Conservation (phyloP, 1,284 basidiomycete genomes). For the Ganoderma lucidum region DNA sequence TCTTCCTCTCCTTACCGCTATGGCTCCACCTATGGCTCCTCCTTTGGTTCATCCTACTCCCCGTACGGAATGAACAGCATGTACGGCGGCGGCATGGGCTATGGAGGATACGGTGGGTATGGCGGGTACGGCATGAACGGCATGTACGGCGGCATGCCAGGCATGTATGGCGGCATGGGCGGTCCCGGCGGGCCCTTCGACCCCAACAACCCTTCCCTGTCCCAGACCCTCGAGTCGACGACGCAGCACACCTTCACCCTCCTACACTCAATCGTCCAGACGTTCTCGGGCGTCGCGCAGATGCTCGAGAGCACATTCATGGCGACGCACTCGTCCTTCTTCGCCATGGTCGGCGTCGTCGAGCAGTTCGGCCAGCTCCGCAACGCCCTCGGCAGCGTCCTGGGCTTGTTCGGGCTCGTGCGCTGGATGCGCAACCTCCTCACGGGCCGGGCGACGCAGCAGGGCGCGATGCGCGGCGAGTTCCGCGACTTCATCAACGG, state of each 20-base stretch:
- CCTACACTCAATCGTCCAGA: conserved; percentile 94
- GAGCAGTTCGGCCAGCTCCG: conserved; percentile 95
- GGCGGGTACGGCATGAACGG: conserved; percentile 49
- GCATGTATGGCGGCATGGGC: conserved; percentile 48
- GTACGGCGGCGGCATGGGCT: conserved; percentile 45
- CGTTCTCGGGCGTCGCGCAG: conserved; percentile 95
- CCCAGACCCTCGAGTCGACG: conserved; percentile 88
- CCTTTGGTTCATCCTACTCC: conserved; percentile 43
- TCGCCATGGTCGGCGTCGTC: conserved; percentile 98
- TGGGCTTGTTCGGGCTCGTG: conserved; percentile 91
- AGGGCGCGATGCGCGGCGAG: conserved; percentile 58
- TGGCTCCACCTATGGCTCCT: conserved; percentile 39
- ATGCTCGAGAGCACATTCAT: conserved; percentile 99
- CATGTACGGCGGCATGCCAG: conserved; percentile 49
- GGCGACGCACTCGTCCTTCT: conserved; percentile 98
- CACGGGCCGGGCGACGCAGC: conserved; percentile 53
- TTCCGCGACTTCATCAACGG: conserved; percentile 78
- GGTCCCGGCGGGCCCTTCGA: conserved; percentile 59
- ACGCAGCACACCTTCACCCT: conserved; percentile 95
- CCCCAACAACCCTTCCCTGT: conserved; percentile 70
- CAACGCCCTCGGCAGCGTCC: conserved; percentile 92
- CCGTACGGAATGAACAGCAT: conserved; percentile 53
- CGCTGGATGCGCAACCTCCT: conserved; percentile 81
- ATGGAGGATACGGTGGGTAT: conserved; percentile 51
- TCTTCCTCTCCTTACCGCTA: conserved; percentile 55